These are phyloP conservation scores for Cystofilobasidium macerans DNA, from an alignment of 768 basidiomycete species.

Conservation along the genomic window DNA sequence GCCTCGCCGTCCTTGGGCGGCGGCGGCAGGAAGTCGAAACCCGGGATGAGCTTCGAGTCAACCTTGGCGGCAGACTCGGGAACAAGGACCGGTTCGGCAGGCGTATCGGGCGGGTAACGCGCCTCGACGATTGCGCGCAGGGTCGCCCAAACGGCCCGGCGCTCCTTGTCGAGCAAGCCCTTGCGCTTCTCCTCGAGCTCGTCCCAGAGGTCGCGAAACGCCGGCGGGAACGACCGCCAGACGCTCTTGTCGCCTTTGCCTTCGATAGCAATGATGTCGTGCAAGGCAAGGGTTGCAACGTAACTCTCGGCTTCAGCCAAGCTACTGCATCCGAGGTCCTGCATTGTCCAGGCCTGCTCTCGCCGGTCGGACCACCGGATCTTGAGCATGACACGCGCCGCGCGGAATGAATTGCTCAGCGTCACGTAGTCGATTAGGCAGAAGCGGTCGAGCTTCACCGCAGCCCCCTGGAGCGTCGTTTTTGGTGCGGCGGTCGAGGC, in stretches of 20 bases:
- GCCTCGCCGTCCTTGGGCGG: slow-evolving; percentile 5
- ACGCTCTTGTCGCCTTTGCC: slow-evolving; percentile 24
- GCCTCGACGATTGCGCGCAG: slow-evolving; percentile 52
- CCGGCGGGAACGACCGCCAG: slow-evolving; percentile 66
- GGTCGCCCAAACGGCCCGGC: slow-evolving; percentile 60
- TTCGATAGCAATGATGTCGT: slow-evolving; percentile 46
- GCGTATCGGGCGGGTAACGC: slow-evolving; percentile 23
- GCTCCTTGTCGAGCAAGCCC: slow-evolving; percentile 50
- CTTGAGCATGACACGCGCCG: slow-evolving; percentile 57
- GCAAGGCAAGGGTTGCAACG: slow-evolving; percentile 71
- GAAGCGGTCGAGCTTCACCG: slow-evolving; percentile 48
- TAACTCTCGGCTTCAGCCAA: slow-evolving; percentile 78
- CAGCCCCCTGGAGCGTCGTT: slow-evolving; percentile 44
- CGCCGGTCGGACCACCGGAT: slow-evolving; percentile 62
- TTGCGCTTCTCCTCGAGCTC: slow-evolving; percentile 64
- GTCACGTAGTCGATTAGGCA: slow-evolving; percentile 59
- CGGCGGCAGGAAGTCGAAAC: slow-evolving; percentile 20
- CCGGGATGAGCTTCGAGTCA: slow-evolving; percentile 28
- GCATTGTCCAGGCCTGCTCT: slow-evolving; percentile 63
- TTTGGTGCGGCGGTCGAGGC: slow-evolving; percentile 62
- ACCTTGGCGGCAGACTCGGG: not conserved
- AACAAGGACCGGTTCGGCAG: not conserved
- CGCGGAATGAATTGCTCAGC: slow-evolving; percentile 62
- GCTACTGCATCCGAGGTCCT: slow-evolving; percentile 67
- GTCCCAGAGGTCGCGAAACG: slow-evolving; percentile 83